A percentile compares a stretch with the other conserved stretches of the same genome.
phyloP scores from a whole-genome alignment of 306 rosid species.

The Cicer yamashitae region DNA sequence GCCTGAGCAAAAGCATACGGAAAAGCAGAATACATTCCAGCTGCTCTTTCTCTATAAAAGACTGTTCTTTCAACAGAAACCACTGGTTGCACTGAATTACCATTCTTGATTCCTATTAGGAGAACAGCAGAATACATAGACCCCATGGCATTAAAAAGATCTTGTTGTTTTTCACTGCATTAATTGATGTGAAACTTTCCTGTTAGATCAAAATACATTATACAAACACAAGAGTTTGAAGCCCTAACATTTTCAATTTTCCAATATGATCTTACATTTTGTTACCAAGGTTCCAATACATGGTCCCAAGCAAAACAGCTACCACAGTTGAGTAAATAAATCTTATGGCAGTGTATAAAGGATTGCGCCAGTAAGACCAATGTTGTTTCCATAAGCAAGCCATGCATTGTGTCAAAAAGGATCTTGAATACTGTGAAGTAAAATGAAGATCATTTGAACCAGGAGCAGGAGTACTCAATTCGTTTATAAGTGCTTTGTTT shows the following conservation, averaged over 20 bases:
- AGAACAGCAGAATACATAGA: constrained; percentile 70
- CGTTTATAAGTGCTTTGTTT: constrained; percentile 53
- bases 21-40: constrained; percentile 71
- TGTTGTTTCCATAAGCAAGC: constrained; percentile 72
- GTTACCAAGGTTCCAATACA: constrained; percentile 72
- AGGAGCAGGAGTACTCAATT: constrained; percentile 56
- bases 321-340: constrained; percentile 51
- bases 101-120: constrained; percentile 56
- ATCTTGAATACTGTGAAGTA: constrained; percentile 52
- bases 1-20: constrained; percentile 72
- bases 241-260: constrained; percentile 28
- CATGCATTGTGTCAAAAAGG: constrained; percentile 57
- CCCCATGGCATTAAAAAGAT: constrained; percentile 65
- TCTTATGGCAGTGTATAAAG: constrained; percentile 55
- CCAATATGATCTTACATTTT: constrained; percentile 55
- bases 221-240: constrained; percentile 29
- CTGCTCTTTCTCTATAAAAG: constrained; percentile 67
- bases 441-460: constrained; percentile 60
- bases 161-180: constrained; percentile 49
- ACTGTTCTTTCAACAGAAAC: constrained; percentile 59
- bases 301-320: constrained; percentile 58
- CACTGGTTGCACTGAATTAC: constrained; percentile 55
- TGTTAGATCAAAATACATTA: constrained; percentile 7
- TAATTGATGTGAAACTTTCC: constrained; percentile 9
- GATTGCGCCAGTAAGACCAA: constrained; percentile 74